Evolutionary conservation across 2,329 filamentous ascomycete species (phyloP), one percentile per base, ranked within the genome.

Genomic region (Anthostomella pinea): DNA sequence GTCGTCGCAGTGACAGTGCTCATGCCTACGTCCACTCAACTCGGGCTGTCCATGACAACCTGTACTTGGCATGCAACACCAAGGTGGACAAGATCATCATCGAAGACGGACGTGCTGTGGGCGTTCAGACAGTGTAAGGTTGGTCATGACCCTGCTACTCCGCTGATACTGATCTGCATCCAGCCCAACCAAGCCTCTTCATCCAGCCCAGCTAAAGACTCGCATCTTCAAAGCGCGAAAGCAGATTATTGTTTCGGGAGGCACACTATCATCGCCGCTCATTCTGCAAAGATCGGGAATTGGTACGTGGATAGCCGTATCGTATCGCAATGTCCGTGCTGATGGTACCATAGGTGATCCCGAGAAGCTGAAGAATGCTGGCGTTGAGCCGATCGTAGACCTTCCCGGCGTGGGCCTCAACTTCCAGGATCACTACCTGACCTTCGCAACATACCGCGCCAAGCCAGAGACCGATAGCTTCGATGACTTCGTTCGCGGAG

Each of bases 21-120:
- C 85, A 88, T 53, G 84, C 79, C 2, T 90, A 90, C 50, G 71
- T 91, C 42, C 86, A 91, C 62, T 79, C 81, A 35, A 90, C 85
- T 5, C 76, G 85, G 32, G 72, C 83, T 2, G 74, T 82, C 24
- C 70, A 87, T 57, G 70, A 73, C 45, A 89, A 88, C 57, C 61
- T 89, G 31, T 85, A 88, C 53, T 67, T 89, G 11, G 75, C 81
- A 38, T 78, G 73, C 64, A 88, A 87, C 67, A 87, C 83, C 53
- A 88, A 88, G 64, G 79, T 87, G 10, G 83, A 88, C 56, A 87
- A 85, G 67, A 68, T 88, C 34, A 78, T 89, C 46, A 75, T 88
- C 19, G 82, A 88, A 60, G 75, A 84, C 33, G 84, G 83, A 35
- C 69, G 76, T 2, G 85, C 85, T 3, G 83, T 87, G 2, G 86